Evolutionary conservation across 1,284 basidiomycete genomes (phyloP).

Genomic region (Cystobasidium sp.): DNA sequence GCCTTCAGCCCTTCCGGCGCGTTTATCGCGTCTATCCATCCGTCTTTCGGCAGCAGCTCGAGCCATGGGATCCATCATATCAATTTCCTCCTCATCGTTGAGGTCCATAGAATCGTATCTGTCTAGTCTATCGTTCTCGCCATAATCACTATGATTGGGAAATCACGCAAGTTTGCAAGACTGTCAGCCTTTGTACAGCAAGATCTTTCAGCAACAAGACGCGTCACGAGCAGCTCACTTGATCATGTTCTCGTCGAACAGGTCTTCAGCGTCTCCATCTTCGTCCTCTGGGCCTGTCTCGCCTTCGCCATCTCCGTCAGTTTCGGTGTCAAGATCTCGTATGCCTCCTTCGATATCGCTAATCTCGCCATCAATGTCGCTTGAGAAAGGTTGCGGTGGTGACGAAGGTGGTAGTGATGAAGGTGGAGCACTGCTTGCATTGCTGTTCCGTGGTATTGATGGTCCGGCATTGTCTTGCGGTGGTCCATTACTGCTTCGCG

Average conservation of each 20-base stretch:
- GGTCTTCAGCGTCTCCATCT: constrained; percentile 80
- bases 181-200: constrained; percentile 1
- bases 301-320: constrained; percentile 61
- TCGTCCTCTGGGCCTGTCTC: constrained; percentile 69
- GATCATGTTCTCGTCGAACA: constrained; percentile 78
- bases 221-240: constrained; percentile 63
- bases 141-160: constrained; percentile 76
- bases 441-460: constrained; percentile 33
- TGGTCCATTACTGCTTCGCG: constrained; percentile 22
- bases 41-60: constrained; percentile 82
- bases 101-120: constrained; percentile 84
- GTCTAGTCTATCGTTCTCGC: constrained; percentile 79
- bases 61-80: constrained; percentile 71
- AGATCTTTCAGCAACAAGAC: background rate
- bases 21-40: constrained; percentile 86
- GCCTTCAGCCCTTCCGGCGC: constrained; percentile 61
- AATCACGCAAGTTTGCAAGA: background rate
- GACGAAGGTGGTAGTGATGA: constrained; percentile 79
- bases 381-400: constrained; percentile 80
- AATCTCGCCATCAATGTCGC: constrained; percentile 68
- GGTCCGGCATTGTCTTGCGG: background rate
- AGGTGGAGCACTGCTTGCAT: constrained; percentile 52
- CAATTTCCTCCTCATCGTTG: constrained; percentile 79
- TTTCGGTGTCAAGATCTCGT: constrained; percentile 66
- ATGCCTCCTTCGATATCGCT: constrained; percentile 40